Evolutionary conservation across 305 asterid genomes (phyloP).

Genomic region (Fraxinus nigra): DNA sequence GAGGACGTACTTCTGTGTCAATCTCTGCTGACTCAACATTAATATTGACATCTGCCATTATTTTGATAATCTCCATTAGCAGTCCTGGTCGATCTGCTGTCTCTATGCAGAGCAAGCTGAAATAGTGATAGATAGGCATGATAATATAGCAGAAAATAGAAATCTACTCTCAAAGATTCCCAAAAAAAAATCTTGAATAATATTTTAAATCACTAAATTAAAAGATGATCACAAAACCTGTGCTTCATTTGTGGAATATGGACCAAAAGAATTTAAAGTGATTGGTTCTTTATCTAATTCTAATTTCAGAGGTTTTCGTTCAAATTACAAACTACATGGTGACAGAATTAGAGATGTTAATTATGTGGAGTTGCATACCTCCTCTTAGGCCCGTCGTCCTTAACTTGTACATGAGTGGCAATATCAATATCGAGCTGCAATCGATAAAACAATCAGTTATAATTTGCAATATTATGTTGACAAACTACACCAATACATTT

Average conservation of each 20-base stretch:
- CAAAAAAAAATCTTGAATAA: background rate
- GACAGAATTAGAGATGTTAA: background rate
- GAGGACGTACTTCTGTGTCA: conserved; percentile 76
- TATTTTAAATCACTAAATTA: background rate
- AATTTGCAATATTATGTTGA: background rate
- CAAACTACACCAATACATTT: background rate
- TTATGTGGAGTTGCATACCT: conserved; percentile 42
- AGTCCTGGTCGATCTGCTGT: conserved; percentile 97
- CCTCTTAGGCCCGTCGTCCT: conserved; percentile 83
- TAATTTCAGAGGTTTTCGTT: background rate
- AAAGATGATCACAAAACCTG: background rate
- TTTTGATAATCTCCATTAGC: conserved; percentile 78
- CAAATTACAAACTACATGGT: background rate
- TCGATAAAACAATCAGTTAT: background rate
- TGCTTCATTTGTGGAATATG: conserved; percentile 8
- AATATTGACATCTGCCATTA: conserved; percentile 66
- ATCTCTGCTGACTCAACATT: conserved; percentile 95
- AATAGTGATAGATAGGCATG: conserved; percentile 19
- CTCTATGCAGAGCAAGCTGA: conserved; percentile 88
- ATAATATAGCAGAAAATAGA: background rate
- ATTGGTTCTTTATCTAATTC: conserved; percentile 3
- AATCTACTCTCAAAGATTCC: background rate
- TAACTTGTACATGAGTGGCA: conserved; percentile 81
- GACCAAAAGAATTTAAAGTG: conserved; percentile 7
- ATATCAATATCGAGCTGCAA: conserved; percentile 73